Conservation (phyloP, 2,329 filamentous ascomycete species). For the Apiospora hydei region DNA sequence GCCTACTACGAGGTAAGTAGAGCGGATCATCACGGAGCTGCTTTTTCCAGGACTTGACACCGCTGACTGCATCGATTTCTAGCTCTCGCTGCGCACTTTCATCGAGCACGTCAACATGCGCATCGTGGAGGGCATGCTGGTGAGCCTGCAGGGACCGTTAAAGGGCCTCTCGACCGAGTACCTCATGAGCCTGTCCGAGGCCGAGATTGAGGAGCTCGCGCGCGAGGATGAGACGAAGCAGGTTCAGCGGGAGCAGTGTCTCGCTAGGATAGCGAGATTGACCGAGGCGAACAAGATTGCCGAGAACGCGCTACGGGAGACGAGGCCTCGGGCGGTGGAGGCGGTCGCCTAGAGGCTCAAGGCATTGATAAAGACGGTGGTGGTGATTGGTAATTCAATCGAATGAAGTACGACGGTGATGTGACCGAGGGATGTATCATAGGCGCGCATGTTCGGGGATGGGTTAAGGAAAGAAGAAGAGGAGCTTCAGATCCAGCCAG, state of each 20-base stretch:
- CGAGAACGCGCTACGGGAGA: constrained; percentile 19
- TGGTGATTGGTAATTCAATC: neutral
- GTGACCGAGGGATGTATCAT: neutral
- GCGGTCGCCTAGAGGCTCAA: neutral
- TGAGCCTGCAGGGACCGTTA: constrained; percentile 32
- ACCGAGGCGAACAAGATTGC: constrained; percentile 8
- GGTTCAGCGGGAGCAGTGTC: constrained; percentile 24
- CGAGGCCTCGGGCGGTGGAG: constrained; percentile 10
- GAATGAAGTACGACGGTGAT: neutral
- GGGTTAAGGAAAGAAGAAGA: neutral
- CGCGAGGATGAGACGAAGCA: constrained; percentile 35
- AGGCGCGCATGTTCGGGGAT: neutral
- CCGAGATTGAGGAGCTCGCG: constrained; percentile 34
- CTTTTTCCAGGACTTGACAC: neutral
- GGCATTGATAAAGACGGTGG: too few species aligned
- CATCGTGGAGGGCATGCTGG: constrained; percentile 37
- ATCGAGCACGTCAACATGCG: constrained; percentile 36
- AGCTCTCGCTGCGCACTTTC: constrained; percentile 41
- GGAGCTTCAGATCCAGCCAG: neutral
- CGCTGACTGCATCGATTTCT: constrained; percentile 32
- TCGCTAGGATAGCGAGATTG: constrained; percentile 23
- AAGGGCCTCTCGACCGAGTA: constrained; percentile 35
- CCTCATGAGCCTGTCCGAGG: constrained; percentile 31
- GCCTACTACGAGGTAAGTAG: constrained; percentile 47
- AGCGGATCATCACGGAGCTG: too few species aligned